phyloP scores from a whole-genome alignment of 495 filamentous ascomycete genomes.

The Hypoxylon trugodes region DNA sequence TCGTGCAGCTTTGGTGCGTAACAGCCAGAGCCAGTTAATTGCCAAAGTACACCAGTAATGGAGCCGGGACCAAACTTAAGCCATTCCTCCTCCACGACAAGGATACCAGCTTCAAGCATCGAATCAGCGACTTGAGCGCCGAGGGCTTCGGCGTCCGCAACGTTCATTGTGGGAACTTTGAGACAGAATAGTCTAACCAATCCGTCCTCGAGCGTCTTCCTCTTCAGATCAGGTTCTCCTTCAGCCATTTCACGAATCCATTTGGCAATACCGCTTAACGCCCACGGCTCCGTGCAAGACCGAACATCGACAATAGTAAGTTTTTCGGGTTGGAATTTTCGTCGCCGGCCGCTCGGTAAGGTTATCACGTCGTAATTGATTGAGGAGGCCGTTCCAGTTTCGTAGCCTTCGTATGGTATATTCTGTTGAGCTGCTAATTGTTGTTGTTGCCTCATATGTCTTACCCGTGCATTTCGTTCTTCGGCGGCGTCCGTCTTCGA shows the following conservation, averaged over 20 bases:
- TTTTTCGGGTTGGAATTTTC: conserved; percentile 88
- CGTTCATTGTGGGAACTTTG: conserved; percentile 99
- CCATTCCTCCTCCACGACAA: conserved; percentile 96
- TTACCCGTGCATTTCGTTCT: conserved; percentile 62
- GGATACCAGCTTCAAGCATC: conserved; percentile 80
- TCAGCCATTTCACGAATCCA: conserved; percentile 92
- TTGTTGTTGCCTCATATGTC: conserved; percentile 65
- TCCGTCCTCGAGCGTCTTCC: conserved; percentile 82
- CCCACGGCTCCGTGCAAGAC: conserved; percentile 90
- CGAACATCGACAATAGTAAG: conserved; percentile 84
- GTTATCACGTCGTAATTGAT: conserved; percentile 73
- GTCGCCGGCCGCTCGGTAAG: conserved; percentile 72
- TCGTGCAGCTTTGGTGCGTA: conserved; percentile 87
- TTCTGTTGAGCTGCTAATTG: conserved; percentile 56
- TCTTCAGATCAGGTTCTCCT: conserved; percentile 81
- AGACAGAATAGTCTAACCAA: conserved; percentile 91
- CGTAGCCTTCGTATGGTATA: conserved; percentile 57
- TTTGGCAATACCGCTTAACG: conserved; percentile 81
- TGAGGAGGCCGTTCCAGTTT: conserved; percentile 61
- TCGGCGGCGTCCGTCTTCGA: conserved; percentile 95
- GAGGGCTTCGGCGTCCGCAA: conserved; percentile 91
- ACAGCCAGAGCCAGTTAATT: conserved; percentile 91
- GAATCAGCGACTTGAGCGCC: conserved; percentile 78
- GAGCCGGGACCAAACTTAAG: conserved; percentile 83
- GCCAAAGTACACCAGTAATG: conserved; percentile 88